These are phyloP conservation scores for Cicer bijugum DNA, from an alignment of 306 rosid species.

Conservation along the genomic window DNA sequence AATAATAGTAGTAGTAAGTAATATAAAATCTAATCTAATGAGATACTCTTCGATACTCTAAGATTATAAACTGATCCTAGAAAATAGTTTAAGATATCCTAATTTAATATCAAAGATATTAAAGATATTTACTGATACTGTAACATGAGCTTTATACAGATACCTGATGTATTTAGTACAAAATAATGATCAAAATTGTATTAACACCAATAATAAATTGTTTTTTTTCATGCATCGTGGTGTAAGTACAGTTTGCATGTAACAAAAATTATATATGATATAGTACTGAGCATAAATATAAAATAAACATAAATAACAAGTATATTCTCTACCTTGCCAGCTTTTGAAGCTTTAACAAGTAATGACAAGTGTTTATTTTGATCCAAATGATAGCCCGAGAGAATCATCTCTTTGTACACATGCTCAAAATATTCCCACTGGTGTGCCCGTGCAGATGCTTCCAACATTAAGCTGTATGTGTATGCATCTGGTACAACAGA, in stretches of 20 bases:
- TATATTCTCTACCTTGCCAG: conserved; percentile 73
- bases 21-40: too few species aligned
- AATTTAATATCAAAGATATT: too few species aligned
- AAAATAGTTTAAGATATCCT: too few species aligned
- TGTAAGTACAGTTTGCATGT: conserved; percentile 5
- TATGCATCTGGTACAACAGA: conserved; percentile 62
- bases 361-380: conserved; percentile 62
- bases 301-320: conserved; percentile 13
- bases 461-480: conserved; percentile 75
- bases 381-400: conserved; percentile 71
- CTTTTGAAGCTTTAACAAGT: conserved; percentile 78
- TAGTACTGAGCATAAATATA: conserved; percentile 37
- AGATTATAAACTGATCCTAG: too few species aligned
- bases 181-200: conserved; percentile 27
- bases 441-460: conserved; percentile 75
- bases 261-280: conserved; percentile 26
- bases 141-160: too few species aligned
- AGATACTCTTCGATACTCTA: too few species aligned
- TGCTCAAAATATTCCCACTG: conserved; percentile 98
- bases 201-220: neutral
- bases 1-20: too few species aligned
- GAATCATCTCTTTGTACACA: conserved; percentile 82
- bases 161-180: neutral
- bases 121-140: too few species aligned
- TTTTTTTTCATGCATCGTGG: conserved; percentile 14